Evolutionary conservation across 2,329 filamentous ascomycete genomes (phyloP).

Genomic region (Epichloe hybrida): DNA sequence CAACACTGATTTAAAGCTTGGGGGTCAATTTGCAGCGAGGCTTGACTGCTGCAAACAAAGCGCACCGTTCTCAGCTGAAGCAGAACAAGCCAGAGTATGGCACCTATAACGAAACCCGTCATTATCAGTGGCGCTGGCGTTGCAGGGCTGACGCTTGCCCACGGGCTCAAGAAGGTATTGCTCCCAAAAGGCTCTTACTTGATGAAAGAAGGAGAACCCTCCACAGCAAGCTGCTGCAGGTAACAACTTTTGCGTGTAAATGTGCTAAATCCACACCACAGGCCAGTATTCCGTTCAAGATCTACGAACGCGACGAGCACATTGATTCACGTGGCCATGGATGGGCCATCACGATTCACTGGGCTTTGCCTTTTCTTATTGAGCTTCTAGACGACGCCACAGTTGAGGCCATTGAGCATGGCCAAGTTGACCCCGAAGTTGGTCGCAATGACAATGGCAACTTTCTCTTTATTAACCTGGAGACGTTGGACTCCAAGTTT

Average conservation of each 20-base stretch:
- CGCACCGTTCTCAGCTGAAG: background rate
- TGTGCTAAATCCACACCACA: slow-evolving; percentile 3
- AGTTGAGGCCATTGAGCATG: slow-evolving; percentile 11
- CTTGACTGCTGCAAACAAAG: background rate
- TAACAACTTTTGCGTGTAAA: background rate
- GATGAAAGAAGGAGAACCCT: background rate
- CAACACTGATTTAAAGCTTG: too few species aligned
- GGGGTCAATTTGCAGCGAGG: too few species aligned
- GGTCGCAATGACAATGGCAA: slow-evolving; percentile 24
- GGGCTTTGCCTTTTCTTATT: slow-evolving; percentile 28
- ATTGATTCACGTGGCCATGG: slow-evolving; percentile 26
- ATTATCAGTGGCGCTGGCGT: slow-evolving; percentile 25
- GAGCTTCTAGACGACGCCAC: slow-evolving; percentile 14
- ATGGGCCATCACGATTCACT: slow-evolving; percentile 49
- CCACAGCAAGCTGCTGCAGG: too few species aligned
- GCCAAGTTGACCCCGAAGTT: slow-evolving; percentile 22
- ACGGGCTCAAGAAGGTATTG: slow-evolving; percentile 22
- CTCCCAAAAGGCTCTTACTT: background rate
- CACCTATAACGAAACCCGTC: slow-evolving; percentile 12
- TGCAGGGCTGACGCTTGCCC: slow-evolving; percentile 23
- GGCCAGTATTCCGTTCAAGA: slow-evolving; percentile 17
- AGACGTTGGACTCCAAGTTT: slow-evolving; percentile 23
- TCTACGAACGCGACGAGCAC: slow-evolving; percentile 19
- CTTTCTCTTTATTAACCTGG: slow-evolving; percentile 27
- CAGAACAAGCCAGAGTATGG: slow-evolving; percentile 3